Evolutionary conservation across 495 filamentous ascomycete species (phyloP).

Genomic region (Penicillium coffeae): DNA sequence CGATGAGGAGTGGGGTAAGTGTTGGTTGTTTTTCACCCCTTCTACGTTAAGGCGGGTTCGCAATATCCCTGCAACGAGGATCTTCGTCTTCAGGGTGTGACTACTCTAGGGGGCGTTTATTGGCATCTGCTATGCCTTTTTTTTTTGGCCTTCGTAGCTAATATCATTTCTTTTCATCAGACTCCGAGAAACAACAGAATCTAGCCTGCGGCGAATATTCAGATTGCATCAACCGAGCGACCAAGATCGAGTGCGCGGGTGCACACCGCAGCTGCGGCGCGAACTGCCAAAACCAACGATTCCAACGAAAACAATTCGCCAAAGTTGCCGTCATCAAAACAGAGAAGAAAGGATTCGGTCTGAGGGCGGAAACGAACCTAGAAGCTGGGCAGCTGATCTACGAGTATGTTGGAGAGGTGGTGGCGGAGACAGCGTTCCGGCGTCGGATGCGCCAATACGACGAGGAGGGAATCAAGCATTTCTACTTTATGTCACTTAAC

Average conservation of each 20-base stretch:
- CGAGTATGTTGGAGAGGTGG: constrained; percentile 98
- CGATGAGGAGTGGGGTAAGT: constrained; percentile 92
- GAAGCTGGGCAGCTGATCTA: constrained; percentile 86
- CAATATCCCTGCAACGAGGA: too few species aligned
- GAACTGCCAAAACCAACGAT: constrained; percentile 91
- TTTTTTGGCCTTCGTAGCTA: neutral
- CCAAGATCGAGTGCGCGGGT: constrained; percentile 92
- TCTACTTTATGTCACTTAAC: constrained; percentile 99
- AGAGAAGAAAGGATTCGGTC: constrained; percentile 92
- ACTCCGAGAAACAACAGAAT: constrained; percentile 58
- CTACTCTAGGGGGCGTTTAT: too few species aligned
- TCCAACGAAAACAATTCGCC: constrained; percentile 87
- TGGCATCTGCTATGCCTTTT: neutral
- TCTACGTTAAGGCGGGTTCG: constrained; percentile 2
- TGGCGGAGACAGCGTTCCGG: constrained; percentile 85
- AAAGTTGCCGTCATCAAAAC: constrained; percentile 93
- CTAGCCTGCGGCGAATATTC: constrained; percentile 92
- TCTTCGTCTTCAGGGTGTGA: too few species aligned
- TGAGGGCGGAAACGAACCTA: constrained; percentile 75
- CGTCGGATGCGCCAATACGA: constrained; percentile 88
- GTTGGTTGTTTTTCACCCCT: constrained; percentile 8
- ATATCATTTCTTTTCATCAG: constrained; percentile 40
- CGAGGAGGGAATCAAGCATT: constrained; percentile 94
- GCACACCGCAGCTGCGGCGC: constrained; percentile 75
- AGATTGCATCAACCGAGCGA: constrained; percentile 97